These are phyloP conservation scores for Hordeum vulgare DNA, from an alignment of 176 grass and related monocot genomes.

Conservation along the genomic window MorexV3_pseudomolecules_assembly NC_058523.1:319260951-319261450, in stretches of 20 bases:
- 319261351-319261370: slow-evolving; percentile 2
- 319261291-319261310: neutral
- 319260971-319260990: slow-evolving; percentile 27
- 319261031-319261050: neutral
- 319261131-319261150: too few relatives aligned
- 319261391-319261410: too few relatives aligned
- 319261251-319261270: neutral
- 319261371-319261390: too few relatives aligned
- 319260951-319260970: slow-evolving; percentile 67
- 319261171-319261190: neutral
- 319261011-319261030: slow-evolving; percentile 1
- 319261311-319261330: too few relatives aligned
- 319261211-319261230: slow-evolving; percentile 12
- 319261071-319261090: slow-evolving; percentile 10
- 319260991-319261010: slow-evolving; percentile 3
- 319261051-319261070: neutral
- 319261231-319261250: neutral
- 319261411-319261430: too few relatives aligned
- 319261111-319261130: too few relatives aligned
- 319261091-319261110: slow-evolving; percentile 1
- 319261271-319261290: neutral
- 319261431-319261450: too few relatives aligned
- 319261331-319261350: neutral
- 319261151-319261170: neutral
- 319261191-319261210: neutral